Percentiles rank a stretch among this genome's conserved stretches.
These are phyloP conservation scores for Aspergillus quadricinctus DNA, from an alignment of 2,329 filamentous ascomycete species.

Conservation along the genomic window DNA sequence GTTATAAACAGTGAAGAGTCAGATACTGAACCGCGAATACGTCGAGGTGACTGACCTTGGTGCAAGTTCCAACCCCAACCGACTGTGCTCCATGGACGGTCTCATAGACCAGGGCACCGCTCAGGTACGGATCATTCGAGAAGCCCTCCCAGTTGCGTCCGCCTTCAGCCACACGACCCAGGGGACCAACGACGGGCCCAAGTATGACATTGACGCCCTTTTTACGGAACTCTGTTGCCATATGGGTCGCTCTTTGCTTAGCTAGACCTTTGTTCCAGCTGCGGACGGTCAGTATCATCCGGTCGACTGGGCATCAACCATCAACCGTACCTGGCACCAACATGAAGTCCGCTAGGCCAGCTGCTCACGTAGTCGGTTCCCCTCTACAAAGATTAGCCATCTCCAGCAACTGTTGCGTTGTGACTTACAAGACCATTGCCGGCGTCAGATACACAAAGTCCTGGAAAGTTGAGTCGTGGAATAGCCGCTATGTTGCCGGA, in stretches of 20 bases:
- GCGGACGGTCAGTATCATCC: neutral
- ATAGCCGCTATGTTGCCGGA: conserved; percentile 30
- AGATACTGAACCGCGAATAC: neutral
- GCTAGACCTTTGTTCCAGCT: conserved; percentile 36
- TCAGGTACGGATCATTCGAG: conserved; percentile 46
- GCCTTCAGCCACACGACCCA: conserved; percentile 27
- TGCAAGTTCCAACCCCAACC: conserved; percentile 39
- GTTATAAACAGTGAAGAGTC: neutral
- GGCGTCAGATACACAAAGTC: conserved; percentile 41
- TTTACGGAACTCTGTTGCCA: conserved; percentile 37
- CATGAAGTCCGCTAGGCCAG: conserved; percentile 20
- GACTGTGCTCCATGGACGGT: conserved; percentile 45
- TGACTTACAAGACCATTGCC: conserved; percentile 35
- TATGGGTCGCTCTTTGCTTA: conserved; percentile 25
- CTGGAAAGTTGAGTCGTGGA: conserved; percentile 29
- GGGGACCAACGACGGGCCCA: conserved; percentile 40
- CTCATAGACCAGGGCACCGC: conserved; percentile 40
- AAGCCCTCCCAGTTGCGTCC: conserved; percentile 50
- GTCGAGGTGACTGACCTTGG: conserved; percentile 14
- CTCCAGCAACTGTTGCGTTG: neutral
- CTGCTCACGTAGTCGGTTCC: conserved; percentile 25
- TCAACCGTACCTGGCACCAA: conserved; percentile 23
- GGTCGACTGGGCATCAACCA: neutral
- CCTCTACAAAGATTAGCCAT: conserved; percentile 16
- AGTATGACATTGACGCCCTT: conserved; percentile 43